Evolutionary conservation across 2,329 filamentous ascomycete species (phyloP).

Genomic region (Rhynchosporium agropyri): DNA sequence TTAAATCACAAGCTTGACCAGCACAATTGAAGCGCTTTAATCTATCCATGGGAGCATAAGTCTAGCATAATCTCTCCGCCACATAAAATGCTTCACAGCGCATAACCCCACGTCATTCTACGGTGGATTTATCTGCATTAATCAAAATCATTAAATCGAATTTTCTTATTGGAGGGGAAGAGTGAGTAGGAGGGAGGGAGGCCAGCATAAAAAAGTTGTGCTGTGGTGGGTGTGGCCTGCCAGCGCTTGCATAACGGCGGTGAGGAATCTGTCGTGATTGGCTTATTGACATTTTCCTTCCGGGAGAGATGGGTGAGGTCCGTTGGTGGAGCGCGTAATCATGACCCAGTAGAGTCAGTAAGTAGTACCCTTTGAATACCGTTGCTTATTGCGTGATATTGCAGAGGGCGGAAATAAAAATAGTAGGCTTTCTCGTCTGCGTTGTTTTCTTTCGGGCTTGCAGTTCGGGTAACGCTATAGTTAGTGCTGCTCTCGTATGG

Average conservation of each 20-base stretch:
- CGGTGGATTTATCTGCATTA: not conserved
- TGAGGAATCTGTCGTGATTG: slow-evolving; percentile 17
- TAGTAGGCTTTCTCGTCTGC: not conserved
- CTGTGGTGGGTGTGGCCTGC: slow-evolving; percentile 10
- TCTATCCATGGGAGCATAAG: not conserved
- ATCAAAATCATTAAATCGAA: not conserved
- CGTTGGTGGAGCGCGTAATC: slow-evolving; percentile 1
- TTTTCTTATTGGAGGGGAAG: slow-evolving; percentile 1
- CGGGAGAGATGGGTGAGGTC: not conserved
- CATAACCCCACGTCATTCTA: not conserved
- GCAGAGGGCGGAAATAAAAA: not conserved
- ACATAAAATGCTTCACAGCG: not conserved
- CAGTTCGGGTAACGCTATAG: too few species aligned
- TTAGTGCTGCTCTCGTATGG: not conserved
- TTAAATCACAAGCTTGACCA: slow-evolving; percentile 9
- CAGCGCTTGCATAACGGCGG: slow-evolving; percentile 30
- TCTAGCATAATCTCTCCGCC: not conserved
- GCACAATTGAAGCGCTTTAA: slow-evolving; percentile 4
- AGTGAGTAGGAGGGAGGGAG: not conserved
- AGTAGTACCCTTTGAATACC: not conserved
- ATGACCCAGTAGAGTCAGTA: too few species aligned
- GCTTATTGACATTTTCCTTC: not conserved
- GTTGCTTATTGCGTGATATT: slow-evolving; percentile 3
- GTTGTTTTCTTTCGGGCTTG: slow-evolving; percentile 1
- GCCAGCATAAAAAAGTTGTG: slow-evolving; percentile 1